Evolutionary conservation across 106 monocot species (phyloP), one percentile per base, ranked within the genome.

Genomic region (Dioscorea dumetorum): DNA sequence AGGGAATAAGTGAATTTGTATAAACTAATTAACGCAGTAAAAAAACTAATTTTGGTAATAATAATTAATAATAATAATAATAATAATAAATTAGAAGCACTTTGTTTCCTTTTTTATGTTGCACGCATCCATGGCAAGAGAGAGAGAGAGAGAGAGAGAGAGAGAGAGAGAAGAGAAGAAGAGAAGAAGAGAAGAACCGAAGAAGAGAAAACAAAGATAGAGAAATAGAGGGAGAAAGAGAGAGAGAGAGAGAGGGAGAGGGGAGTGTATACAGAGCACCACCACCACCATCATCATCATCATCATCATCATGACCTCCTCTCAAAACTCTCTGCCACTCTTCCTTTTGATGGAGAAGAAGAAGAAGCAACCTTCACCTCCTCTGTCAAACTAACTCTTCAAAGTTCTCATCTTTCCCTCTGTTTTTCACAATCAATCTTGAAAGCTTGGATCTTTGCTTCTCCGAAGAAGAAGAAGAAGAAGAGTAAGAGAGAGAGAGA

Each of bases 21-120:
- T 28, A 28, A 28, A 3, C 28, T 28, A 28, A 28, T 28, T n/a
- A 28, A 28, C 1, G 28, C 28, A 28, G 28, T 28, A 28, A 28
- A 28, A 28, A 28, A 28, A 28, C 3, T 28, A 28, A 28, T 28
- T 28, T 28, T 28, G 28, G n/a, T 28, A 28, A 28, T 28, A 28
- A 28, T 28, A n/a, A n/a, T n/a, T n/a, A n/a, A n/a, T n/a, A 28
- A 28, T 28, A 28, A 28, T 28, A 28, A 28, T 28, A 28, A 28
- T 28, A 28, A 28, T 28, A 28, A 28, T 28, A 28, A 28, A 28
- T 28, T 28, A 33, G 57, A 54, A 12, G 51, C 71, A 63, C 75
- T 78, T 84, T 82, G 60, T 67, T 64, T 51, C 73, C 59, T 91
- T 88, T 87, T 88, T 83, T 73, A 91, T 83, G 82, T 76, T 80